phyloP scores from a whole-genome alignment of 2,329 filamentous ascomycete species.

The Xylariaceae sp. region DNA sequence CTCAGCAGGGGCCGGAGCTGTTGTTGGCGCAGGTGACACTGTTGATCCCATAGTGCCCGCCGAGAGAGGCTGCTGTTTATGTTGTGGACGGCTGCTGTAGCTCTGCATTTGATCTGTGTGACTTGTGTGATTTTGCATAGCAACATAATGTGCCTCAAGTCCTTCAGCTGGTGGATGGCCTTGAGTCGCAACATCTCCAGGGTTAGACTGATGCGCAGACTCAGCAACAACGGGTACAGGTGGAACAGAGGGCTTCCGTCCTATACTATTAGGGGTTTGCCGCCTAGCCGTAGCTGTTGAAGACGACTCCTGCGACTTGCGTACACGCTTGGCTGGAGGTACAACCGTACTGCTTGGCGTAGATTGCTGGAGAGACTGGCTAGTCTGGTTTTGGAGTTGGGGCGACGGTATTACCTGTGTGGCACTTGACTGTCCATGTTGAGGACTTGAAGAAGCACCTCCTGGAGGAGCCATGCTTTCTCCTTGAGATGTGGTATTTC shows the following conservation, averaged over 20 bases:
- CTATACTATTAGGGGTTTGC: conserved; percentile 32
- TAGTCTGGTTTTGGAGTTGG: conserved; percentile 27
- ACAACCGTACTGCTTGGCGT: conserved; percentile 20
- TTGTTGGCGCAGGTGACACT: conserved; percentile 27
- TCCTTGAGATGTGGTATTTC: conserved; percentile 26
- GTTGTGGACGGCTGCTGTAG: conserved; percentile 34
- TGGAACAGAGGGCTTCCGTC: conserved; percentile 28
- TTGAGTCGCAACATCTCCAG: conserved; percentile 27
- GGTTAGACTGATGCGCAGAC: conserved; percentile 27
- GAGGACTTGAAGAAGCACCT: conserved; percentile 20
- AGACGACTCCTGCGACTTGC: conserved; percentile 40
- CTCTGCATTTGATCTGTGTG: conserved; percentile 35
- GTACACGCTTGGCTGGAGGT: conserved; percentile 38
- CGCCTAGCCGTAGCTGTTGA: conserved; percentile 32
- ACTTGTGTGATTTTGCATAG: conserved; percentile 35
- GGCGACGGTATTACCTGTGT: conserved; percentile 26
- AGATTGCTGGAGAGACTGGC: conserved; percentile 33
- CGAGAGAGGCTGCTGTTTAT: conserved; percentile 36
- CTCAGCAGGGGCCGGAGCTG: conserved; percentile 30
- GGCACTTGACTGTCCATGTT: conserved; percentile 27
- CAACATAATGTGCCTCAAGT: conserved; percentile 39
- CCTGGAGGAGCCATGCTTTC: conserved; percentile 21
- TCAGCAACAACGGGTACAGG: conserved; percentile 29
- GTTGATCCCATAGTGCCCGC: conserved; percentile 31
- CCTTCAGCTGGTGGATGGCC: conserved; percentile 35